Conservation (phyloP, 2,329 filamentous ascomycete species). For the Epichloe aotearoae region DNA sequence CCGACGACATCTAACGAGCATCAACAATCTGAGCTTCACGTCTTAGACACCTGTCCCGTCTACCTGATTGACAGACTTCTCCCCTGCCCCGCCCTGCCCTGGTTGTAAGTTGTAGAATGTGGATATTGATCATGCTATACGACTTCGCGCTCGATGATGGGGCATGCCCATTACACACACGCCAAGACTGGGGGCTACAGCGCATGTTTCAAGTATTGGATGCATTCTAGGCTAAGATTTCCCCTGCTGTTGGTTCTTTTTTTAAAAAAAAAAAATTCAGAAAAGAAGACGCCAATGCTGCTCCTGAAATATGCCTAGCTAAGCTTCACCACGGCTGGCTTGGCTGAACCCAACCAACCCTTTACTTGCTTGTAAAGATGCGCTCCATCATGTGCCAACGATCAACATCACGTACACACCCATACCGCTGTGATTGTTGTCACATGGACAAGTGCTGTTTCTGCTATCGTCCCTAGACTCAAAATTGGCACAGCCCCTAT, state of each 20-base stretch:
- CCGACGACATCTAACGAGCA: too few species aligned
- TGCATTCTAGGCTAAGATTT: background rate
- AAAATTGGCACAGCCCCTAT: constrained; percentile 4
- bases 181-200: too few species aligned
- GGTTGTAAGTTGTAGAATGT: too few species aligned
- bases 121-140: too few species aligned
- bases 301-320: background rate
- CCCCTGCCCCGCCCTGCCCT: too few species aligned
- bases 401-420: background rate
- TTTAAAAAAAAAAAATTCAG: background rate
- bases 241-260: background rate
- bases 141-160: too few species aligned
- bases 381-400: background rate
- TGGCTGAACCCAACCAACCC: background rate
- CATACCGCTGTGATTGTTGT: background rate
- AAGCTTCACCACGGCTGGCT: background rate
- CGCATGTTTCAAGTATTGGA: too few species aligned
- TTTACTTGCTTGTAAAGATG: background rate
- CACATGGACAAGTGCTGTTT: too few species aligned
- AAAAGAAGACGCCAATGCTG: constrained; percentile 28
- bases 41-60: too few species aligned
- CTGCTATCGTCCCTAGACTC: background rate
- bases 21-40: too few species aligned
- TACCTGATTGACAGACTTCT: too few species aligned
- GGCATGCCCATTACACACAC: too few species aligned